Evolutionary conservation across 106 monocot genomes (phyloP).

Genomic region (Dendrobium nobile): DNA sequence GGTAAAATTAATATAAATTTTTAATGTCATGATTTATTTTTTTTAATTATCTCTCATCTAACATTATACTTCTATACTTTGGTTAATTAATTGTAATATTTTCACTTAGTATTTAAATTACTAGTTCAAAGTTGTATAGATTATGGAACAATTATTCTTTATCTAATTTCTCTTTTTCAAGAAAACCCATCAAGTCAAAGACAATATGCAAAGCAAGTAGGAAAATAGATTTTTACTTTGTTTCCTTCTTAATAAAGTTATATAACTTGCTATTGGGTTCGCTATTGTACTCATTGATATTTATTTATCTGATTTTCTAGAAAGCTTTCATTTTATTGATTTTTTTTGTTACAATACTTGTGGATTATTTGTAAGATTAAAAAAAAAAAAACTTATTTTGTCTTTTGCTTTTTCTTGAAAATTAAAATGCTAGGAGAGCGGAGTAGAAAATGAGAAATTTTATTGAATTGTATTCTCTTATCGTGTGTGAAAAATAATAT

Average conservation of each 20-base stretch:
- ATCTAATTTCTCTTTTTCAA: neutral
- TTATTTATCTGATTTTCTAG: neutral
- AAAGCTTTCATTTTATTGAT: neutral
- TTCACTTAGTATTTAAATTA: neutral
- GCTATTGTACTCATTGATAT: neutral
- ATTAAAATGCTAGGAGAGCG: too few relatives aligned
- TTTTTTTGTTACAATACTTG: neutral
- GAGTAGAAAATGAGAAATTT: too few relatives aligned
- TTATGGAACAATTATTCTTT: neutral
- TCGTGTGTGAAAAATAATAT: too few relatives aligned
- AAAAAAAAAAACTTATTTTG: neutral
- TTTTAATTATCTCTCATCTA: neutral
- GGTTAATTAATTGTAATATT: neutral
- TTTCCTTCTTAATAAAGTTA: neutral
- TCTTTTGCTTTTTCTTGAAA: neutral
- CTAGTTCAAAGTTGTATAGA: neutral
- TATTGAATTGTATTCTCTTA: too few relatives aligned
- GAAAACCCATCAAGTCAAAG: neutral
- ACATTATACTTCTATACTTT: neutral
- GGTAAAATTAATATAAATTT: conserved; percentile 32
- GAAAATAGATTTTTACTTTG: neutral
- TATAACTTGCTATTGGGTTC: neutral
- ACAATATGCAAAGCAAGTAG: neutral
- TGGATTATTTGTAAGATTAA: neutral
- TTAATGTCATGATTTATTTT: neutral